Evolutionary conservation across 139 green algal species (phyloP).

Genomic region (Penium margaritaceum): DNA sequence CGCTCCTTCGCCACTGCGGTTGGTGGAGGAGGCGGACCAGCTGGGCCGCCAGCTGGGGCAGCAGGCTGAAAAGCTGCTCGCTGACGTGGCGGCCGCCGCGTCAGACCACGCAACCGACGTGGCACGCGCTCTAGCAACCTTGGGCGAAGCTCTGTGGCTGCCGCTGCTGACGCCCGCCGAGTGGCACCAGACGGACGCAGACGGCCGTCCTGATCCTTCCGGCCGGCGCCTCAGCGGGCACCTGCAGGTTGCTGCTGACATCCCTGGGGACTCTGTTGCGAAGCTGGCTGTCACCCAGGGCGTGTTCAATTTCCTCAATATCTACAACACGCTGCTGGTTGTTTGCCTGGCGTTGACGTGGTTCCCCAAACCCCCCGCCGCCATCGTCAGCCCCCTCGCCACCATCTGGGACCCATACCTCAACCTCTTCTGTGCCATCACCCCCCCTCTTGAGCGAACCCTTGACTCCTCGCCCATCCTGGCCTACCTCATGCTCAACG

Average conservation of each 20-base stretch:
- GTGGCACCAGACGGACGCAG: too few relatives aligned
- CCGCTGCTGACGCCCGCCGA: too few relatives aligned
- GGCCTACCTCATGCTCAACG: conserved; percentile 71
- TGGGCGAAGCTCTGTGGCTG: too few relatives aligned
- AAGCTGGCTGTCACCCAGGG: conserved; percentile 75
- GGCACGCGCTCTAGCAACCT: too few relatives aligned
- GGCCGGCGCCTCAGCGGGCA: too few relatives aligned
- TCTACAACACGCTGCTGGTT: conserved; percentile 95
- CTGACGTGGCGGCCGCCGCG: too few relatives aligned
- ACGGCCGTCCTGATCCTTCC: too few relatives aligned
- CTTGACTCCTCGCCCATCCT: conserved; percentile 97
- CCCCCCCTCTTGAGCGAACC: conserved; percentile 78
- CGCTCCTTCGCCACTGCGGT: too few relatives aligned
- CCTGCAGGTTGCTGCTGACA: conserved; percentile 86
- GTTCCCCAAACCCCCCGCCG: conserved; percentile 81
- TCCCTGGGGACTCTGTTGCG: conserved; percentile 80
- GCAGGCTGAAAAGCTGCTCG: too few relatives aligned
- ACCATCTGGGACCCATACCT: conserved; percentile 91
- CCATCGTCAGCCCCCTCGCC: conserved; percentile 66
- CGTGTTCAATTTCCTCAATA: conserved; percentile 54
- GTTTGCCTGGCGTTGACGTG: conserved; percentile 87
- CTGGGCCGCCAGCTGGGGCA: too few relatives aligned
- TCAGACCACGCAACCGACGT: too few relatives aligned
- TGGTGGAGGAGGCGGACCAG: too few relatives aligned
- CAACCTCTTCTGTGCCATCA: conserved; percentile 95